These are phyloP conservation scores for Xeromyces bisporus DNA, from an alignment of 495 filamentous ascomycete species.

Conservation along the genomic window DNA sequence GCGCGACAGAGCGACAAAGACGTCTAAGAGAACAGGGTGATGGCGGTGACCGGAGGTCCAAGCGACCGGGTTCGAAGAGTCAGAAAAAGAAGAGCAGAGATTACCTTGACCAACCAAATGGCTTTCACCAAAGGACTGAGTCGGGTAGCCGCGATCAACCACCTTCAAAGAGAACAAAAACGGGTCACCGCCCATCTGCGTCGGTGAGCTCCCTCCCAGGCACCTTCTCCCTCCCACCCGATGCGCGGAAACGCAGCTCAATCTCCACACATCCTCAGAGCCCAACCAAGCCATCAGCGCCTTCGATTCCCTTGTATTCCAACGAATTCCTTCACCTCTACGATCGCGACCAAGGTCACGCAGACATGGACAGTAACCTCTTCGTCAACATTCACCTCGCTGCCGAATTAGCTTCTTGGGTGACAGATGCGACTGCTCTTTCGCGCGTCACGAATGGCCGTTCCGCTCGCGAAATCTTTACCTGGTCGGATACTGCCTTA, in stretches of 20 bases:
- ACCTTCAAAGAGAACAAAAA: constrained; percentile 58
- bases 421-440: constrained; percentile 41
- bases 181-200: constrained; percentile 49
- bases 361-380: constrained; percentile 36
- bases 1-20: constrained; percentile 51
- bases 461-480: constrained; percentile 29
- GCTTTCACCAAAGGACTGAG: constrained; percentile 30
- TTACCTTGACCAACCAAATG: constrained; percentile 21
- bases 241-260: constrained; percentile 36
- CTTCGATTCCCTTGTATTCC: constrained; percentile 42
- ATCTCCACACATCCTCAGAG: constrained; percentile 31
- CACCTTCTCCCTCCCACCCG: constrained; percentile 16
- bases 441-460: constrained; percentile 24
- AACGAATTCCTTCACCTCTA: constrained; percentile 54
- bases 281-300: constrained; percentile 32
- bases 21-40: constrained; percentile 44
- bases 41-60: constrained; percentile 42
- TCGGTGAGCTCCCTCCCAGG: constrained; percentile 45
- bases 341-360: constrained; percentile 37
- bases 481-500: constrained; percentile 33
- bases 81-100: constrained; percentile 58
- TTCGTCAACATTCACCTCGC: constrained; percentile 53
- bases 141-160: constrained; percentile 37
- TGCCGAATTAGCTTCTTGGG: constrained; percentile 52
- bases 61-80: constrained; percentile 50